These are phyloP conservation scores for Smittium culicis DNA, from an alignment of 371 early-diverging fungal genomes.

Conservation along the genomic window DNA sequence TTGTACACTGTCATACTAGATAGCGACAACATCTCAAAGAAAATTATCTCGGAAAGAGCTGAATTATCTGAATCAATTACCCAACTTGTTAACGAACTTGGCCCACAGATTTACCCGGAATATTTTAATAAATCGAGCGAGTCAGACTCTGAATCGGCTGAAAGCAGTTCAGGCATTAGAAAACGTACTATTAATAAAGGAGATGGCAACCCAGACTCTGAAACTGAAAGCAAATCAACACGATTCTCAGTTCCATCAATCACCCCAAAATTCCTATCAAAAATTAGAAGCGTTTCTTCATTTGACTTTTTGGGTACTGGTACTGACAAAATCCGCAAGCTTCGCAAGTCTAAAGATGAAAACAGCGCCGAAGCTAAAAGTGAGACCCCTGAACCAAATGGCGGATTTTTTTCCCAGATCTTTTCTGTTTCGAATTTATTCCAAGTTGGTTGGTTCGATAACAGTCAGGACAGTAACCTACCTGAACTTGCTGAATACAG, in stretches of 20 bases:
- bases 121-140: constrained; percentile 14
- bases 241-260: neutral
- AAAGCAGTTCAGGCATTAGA: neutral
- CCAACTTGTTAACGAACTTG: constrained; percentile 66
- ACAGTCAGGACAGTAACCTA: neutral
- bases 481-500: neutral
- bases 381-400: neutral
- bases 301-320: neutral
- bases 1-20: constrained; percentile 57
- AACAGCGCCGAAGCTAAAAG: neutral
- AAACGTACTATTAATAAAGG: neutral
- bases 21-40: constrained; percentile 42
- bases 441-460: neutral
- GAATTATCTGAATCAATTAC: constrained; percentile 64
- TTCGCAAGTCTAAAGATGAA: neutral
- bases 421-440: neutral
- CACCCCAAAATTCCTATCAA: neutral
- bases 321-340: neutral
- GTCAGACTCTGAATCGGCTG: neutral
- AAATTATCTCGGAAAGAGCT: constrained; percentile 40
- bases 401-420: neutral
- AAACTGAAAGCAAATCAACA: neutral
- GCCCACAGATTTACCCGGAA: constrained; percentile 69
- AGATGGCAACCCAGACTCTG: neutral
- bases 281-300: neutral